Conservation (phyloP, 176 grass and related monocot genomes). For the Eleusine coracana region DNA sequence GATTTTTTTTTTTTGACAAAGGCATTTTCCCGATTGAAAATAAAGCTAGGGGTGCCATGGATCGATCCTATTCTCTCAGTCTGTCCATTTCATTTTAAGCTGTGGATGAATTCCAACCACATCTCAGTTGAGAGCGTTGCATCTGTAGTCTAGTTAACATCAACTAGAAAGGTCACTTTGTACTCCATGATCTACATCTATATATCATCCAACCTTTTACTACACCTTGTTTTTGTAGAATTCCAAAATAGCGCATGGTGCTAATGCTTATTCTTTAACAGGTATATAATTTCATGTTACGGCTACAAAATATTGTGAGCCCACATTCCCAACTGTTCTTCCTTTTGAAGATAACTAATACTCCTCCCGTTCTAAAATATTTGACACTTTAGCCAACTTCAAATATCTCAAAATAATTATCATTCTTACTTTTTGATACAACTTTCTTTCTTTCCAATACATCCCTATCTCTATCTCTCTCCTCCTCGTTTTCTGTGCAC, state of each 20-base stretch:
- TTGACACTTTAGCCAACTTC: too few species aligned
- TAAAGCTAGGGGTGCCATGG: not conserved
- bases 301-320: not conserved
- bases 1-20: too few species aligned
- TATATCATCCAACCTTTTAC: too few species aligned
- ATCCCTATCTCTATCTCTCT: too few species aligned
- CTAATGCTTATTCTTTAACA: not conserved
- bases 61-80: not conserved
- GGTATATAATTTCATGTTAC: not conserved
- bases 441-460: too few species aligned
- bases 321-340: too few species aligned
- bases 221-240: not conserved
- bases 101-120: not conserved
- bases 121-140: conserved; percentile 4
- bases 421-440: too few species aligned
- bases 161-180: conserved; percentile 13
- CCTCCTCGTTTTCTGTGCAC: too few species aligned
- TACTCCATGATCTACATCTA: not conserved
- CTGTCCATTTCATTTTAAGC: not conserved
- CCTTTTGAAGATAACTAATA: not conserved
- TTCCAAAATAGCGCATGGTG: not conserved
- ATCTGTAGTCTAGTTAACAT: conserved; percentile 19
- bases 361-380: too few species aligned
- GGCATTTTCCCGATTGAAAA: not conserved
- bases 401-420: too few species aligned